A percentile compares a stretch with the other conserved stretches of the same genome.
Evolutionary conservation across 352 stramenopile species (phyloP).

Genomic region (Detonula confervacea): DNA sequence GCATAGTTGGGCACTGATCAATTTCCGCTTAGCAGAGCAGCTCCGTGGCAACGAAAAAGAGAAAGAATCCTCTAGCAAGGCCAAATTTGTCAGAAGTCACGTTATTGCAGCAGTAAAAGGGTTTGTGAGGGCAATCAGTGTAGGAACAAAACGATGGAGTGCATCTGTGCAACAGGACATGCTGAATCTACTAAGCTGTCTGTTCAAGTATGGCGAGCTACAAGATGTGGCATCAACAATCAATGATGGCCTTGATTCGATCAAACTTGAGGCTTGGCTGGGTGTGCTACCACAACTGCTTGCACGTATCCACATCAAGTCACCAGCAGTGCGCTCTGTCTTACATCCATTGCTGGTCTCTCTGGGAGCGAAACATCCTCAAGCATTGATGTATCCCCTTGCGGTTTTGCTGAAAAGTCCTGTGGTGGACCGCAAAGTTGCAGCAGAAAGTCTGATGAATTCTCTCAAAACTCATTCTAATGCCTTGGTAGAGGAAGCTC

Average conservation of each 20-base stretch:
- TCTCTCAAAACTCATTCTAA: slow-evolving; percentile 93
- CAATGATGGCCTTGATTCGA: slow-evolving; percentile 88
- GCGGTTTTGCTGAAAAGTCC: slow-evolving; percentile 96
- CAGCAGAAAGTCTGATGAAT: slow-evolving; percentile 95
- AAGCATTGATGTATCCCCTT: slow-evolving; percentile 98
- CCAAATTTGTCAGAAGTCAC: slow-evolving; percentile 66
- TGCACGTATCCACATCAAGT: slow-evolving; percentile 85
- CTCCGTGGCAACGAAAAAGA: slow-evolving; percentile 68
- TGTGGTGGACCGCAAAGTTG: slow-evolving; percentile 90
- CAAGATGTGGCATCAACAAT: slow-evolving; percentile 89
- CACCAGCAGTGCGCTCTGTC: slow-evolving; percentile 76
- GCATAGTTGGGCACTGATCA: slow-evolving; percentile 97
- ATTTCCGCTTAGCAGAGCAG: slow-evolving; percentile 95
- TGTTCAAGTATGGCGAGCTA: slow-evolving; percentile 95
- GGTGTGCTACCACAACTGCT: slow-evolving; percentile 96
- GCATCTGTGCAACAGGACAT: slow-evolving; percentile 98
- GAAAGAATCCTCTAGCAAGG: slow-evolving; percentile 26
- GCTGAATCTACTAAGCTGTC: slow-evolving; percentile 96
- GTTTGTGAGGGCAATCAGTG: slow-evolving; percentile 95
- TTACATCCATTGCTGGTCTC: slow-evolving; percentile 90
- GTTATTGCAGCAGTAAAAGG: slow-evolving; percentile 94
- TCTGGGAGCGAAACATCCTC: slow-evolving; percentile 93
- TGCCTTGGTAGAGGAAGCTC: slow-evolving; percentile 95
- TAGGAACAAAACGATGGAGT: slow-evolving; percentile 94
- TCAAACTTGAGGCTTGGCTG: slow-evolving; percentile 97